A percentile compares a stretch with the other conserved stretches of the same genome.
Evolutionary conservation across 192 early-diverging fungal genomes (phyloP).

Genomic region (Endogone sp.): DNA sequence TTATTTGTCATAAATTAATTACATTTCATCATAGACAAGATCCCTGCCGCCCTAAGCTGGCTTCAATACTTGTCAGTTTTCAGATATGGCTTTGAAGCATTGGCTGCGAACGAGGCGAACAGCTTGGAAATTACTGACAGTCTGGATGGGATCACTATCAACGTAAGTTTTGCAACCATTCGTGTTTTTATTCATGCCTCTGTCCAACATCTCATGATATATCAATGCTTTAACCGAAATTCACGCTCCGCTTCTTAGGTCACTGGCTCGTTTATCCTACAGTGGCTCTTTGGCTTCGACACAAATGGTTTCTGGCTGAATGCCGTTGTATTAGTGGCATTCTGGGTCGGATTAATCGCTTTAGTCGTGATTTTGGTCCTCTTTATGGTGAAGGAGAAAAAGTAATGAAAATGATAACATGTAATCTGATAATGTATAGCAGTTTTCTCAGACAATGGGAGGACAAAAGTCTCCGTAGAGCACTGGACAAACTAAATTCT

Average conservation of each 20-base stretch:
- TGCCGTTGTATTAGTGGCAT: constrained; percentile 24
- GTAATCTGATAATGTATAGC: no score
- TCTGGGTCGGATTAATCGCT: constrained; percentile 17
- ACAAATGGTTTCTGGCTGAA: constrained; percentile 22
- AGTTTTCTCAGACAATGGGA: no score
- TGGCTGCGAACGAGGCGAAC: constrained; percentile 50
- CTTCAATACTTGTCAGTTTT: constrained; percentile 64
- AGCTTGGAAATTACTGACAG: constrained; percentile 19
- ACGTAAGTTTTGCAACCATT: neutral
- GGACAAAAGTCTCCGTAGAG: no score
- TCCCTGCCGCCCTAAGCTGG: constrained; percentile 54
- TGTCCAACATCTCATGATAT: no score
- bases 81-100: constrained; percentile 59
- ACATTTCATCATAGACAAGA: constrained; percentile 24
- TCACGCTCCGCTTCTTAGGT: constrained; percentile 4
- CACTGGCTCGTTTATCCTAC: constrained; percentile 31
- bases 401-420: constrained; percentile 10
- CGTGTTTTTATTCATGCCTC: no score
- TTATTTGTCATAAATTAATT: no score
- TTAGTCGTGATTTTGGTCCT: constrained; percentile 22
- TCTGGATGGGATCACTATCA: constrained; percentile 27
- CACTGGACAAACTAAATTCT: no score
- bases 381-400: constrained; percentile 29
- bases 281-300: constrained; percentile 39
- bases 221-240: no score